Percentiles rank a stretch among this genome's conserved stretches.
These are phyloP conservation scores for Aspergillus sclerotialis DNA, from an alignment of 2,329 filamentous ascomycete species.

Conservation along the genomic window DNA sequence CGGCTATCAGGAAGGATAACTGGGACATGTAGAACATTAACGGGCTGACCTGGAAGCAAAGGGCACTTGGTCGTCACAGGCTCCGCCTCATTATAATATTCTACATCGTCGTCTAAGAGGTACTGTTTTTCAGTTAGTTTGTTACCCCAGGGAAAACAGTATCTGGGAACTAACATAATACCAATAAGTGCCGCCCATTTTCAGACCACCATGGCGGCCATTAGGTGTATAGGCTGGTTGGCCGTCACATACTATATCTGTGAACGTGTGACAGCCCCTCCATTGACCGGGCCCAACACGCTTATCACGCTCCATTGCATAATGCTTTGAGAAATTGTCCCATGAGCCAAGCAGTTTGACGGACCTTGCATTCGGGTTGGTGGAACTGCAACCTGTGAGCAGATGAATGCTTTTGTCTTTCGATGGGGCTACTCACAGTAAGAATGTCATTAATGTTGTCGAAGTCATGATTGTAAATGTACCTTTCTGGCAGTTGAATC, in stretches of 20 bases:
- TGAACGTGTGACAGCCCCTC: constrained; percentile 81
- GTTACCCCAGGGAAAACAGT: constrained; percentile 1
- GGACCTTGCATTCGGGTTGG: constrained; percentile 41
- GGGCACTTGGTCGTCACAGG: constrained; percentile 75
- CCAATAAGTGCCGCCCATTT: constrained; percentile 90
- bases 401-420: neutral
- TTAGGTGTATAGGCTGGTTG: constrained; percentile 45
- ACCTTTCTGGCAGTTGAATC: constrained; percentile 4
- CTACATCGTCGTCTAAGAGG: constrained; percentile 68
- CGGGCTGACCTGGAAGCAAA: constrained; percentile 75
- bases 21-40: constrained; percentile 80
- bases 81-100: constrained; percentile 65
- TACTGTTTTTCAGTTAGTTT: constrained; percentile 53
- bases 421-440: constrained; percentile 22
- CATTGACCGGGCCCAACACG: constrained; percentile 70
- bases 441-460: constrained; percentile 30
- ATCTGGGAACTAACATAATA: constrained; percentile 66
- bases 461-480: constrained; percentile 21
- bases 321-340: constrained; percentile 81
- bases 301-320: constrained; percentile 73
- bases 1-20: constrained; percentile 49
- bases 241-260: constrained; percentile 77
- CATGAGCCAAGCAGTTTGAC: constrained; percentile 85
- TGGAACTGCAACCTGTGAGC: constrained; percentile 16
- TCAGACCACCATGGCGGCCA: constrained; percentile 69